Evolutionary conservation across 495 filamentous ascomycete species (phyloP), one percentile per base, ranked within the genome.

Genomic region (Xylaria castorea): DNA sequence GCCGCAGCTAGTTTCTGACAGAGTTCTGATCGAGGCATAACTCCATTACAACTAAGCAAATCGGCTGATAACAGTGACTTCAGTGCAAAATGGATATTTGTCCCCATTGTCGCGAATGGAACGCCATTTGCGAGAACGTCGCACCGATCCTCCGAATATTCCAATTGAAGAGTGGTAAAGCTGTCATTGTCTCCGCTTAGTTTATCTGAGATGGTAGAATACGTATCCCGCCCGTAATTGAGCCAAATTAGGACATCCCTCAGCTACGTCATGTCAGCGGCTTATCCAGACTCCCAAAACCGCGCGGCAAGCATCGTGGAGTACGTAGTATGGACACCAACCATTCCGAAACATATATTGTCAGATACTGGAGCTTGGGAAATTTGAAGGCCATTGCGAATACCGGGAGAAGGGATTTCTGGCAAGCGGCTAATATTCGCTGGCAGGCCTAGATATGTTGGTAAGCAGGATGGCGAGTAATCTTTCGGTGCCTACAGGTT

Each of bases 331-430:
- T 40, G 12, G 12, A 44, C 40, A 44, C 38, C 14, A 7, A 63
- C 60, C 60, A 63, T 63, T 44, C 60, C 60, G 11, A 63, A 63
- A n/a, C 60, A 63, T 63, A 44, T 63, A 14, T 42, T 36, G 20
- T 63, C 60, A 44, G n/a, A 36, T 44, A 1, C 22, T 27, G 36
- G n/a, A 38, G 14, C 58, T 62, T 62, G 16, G 5, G 16, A 3
- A 9, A n/a, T 1, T 12, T 30, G 18, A 1, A 32, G 14, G 6
- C 36, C 6, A 40, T 40, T 22, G 8, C 58, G 0, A 11, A n/a
- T 11, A n/a, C 20, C 5, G 22, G 8, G 58, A 22, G 27, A 32
- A 32, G 32, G 6, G 6, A 38, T 40, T 12, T 32, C 30, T 18
- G 32, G 58, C 32, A 62, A n/a, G 32, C 34, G 58, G 32, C 30